Percentiles rank a stretch among this genome's conserved stretches.
Evolutionary conservation across 495 filamentous ascomycete species (phyloP).

Genomic region (Podospora sp.): DNA sequence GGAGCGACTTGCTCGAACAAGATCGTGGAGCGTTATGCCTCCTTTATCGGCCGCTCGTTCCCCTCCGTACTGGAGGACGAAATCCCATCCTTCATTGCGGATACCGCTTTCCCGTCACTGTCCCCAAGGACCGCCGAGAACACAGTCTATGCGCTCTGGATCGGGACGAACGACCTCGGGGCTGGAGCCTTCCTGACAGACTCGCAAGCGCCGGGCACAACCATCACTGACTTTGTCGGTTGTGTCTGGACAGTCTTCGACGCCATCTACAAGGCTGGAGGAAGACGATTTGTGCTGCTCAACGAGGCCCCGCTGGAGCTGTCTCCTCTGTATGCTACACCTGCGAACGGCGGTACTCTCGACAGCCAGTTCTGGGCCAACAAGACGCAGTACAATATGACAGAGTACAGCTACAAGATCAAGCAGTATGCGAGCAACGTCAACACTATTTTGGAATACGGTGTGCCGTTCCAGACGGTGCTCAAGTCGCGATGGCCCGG

Average conservation of each 20-base stretch:
- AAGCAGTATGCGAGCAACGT: constrained; percentile 59
- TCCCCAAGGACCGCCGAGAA: constrained; percentile 57
- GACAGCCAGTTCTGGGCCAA: constrained; percentile 60
- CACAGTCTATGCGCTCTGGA: constrained; percentile 75
- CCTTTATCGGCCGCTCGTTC: constrained; percentile 53
- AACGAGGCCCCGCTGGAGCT: constrained; percentile 66
- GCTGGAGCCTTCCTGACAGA: constrained; percentile 63
- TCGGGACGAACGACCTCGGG: constrained; percentile 78
- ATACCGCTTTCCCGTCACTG: constrained; percentile 51
- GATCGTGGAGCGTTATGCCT: constrained; percentile 56
- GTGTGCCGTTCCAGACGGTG: constrained; percentile 56
- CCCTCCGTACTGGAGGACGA: constrained; percentile 69
- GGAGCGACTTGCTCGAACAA: constrained; percentile 73
- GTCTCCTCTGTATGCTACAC: constrained; percentile 60
- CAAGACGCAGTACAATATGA: constrained; percentile 56
- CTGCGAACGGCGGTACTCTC: constrained; percentile 51
- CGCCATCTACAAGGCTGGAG: constrained; percentile 63
- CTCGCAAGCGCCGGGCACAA: constrained; percentile 58
- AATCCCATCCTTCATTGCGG: constrained; percentile 67
- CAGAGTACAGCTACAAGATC: constrained; percentile 57
- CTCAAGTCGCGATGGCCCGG: constrained; percentile 59
- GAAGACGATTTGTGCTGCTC: constrained; percentile 68
- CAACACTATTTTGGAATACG: constrained; percentile 65
- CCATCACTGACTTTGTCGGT: constrained; percentile 62
- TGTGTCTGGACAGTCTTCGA: constrained; percentile 66